These are phyloP conservation scores for Drosera spatulata DNA, from an alignment of 179 eudicot species.

Conservation along the genomic window DNA sequence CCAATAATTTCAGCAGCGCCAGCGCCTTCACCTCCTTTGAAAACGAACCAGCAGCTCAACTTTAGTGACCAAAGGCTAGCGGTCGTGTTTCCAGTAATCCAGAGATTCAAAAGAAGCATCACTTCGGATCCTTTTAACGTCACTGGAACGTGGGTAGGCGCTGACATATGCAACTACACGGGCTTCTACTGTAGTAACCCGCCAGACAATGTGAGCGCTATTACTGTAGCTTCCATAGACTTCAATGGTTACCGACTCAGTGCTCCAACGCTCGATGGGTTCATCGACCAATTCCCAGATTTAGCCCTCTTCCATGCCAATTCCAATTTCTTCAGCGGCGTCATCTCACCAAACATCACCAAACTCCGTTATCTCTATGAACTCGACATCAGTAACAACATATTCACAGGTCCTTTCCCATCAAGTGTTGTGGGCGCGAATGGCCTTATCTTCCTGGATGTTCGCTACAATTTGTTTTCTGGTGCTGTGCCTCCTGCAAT, in stretches of 20 bases:
- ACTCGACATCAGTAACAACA: conserved; percentile 76
- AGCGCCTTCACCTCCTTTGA: conserved; percentile 5
- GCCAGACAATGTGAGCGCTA: conserved; percentile 51
- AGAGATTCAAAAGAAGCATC: conserved; percentile 52
- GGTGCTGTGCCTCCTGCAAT: conserved; percentile 60
- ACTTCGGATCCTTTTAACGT: conserved; percentile 58
- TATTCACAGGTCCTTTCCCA: conserved; percentile 64
- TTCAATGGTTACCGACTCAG: conserved; percentile 69
- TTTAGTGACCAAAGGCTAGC: conserved; percentile 49
- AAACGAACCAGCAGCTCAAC: conserved; percentile 5
- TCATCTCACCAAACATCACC: conserved; percentile 37
- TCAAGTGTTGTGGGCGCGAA: conserved; percentile 35
- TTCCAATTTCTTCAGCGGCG: conserved; percentile 58
- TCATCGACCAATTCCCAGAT: conserved; percentile 67
- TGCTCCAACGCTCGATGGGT: conserved; percentile 52
- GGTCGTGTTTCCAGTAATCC: conserved; percentile 54
- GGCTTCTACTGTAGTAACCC: conserved; percentile 73
- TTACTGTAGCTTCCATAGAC: conserved; percentile 55
- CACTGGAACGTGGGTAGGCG: conserved; percentile 66
- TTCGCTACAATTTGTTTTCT: conserved; percentile 56
- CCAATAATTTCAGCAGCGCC: conserved; percentile 2
- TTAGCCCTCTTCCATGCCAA: conserved; percentile 80
- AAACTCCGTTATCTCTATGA: conserved; percentile 62
- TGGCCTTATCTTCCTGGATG: conserved; percentile 43
- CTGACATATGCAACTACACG: conserved; percentile 61